phyloP scores from a whole-genome alignment of 768 basidiomycete genomes.

The Paxillus involutus region DNA sequence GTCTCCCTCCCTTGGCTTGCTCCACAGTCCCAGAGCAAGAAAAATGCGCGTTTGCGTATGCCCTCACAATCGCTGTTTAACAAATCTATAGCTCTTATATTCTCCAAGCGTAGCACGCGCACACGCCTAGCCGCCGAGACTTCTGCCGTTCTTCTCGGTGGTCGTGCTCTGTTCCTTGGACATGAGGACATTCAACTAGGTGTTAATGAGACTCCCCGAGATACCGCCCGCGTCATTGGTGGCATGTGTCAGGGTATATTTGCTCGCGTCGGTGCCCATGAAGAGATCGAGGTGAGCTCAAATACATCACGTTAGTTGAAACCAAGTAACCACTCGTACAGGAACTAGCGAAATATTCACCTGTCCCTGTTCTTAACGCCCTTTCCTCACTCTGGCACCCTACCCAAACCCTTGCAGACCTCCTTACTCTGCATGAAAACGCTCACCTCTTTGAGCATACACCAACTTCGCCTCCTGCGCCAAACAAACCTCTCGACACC shows the following conservation, averaged over 20 bases:
- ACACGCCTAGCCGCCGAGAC: slow-evolving; percentile 91
- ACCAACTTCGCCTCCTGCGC: slow-evolving; percentile 10
- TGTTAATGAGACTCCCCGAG: slow-evolving; percentile 86
- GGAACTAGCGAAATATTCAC: slow-evolving; percentile 89
- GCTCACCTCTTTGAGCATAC: slow-evolving; percentile 50
- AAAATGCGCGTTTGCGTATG: slow-evolving; percentile 44
- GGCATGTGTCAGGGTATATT: slow-evolving; percentile 98
- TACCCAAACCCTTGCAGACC: slow-evolving; percentile 91
- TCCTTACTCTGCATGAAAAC: slow-evolving; percentile 85
- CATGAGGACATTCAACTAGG: slow-evolving; percentile 91
- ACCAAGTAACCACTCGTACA: slow-evolving; percentile 29
- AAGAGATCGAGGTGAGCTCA: slow-evolving; percentile 80
- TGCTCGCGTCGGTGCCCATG: slow-evolving; percentile 91
- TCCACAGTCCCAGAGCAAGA: slow-evolving; percentile 41
- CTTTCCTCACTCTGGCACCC: slow-evolving; percentile 97
- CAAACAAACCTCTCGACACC: slow-evolving; percentile 39
- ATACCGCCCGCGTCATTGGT: slow-evolving; percentile 85
- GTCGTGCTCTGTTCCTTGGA: slow-evolving; percentile 88
- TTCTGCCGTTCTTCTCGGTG: slow-evolving; percentile 74
- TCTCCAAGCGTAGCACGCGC: slow-evolving; percentile 91
- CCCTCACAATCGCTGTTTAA: slow-evolving; percentile 76
- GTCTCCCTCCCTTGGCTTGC: slow-evolving; percentile 64
- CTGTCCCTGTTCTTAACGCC: slow-evolving; percentile 94
- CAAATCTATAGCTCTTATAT: slow-evolving; percentile 87
- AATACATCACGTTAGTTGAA: not conserved